Conservation (phyloP, 208 protist genomes). For the Porcisia deanei region DNA sequence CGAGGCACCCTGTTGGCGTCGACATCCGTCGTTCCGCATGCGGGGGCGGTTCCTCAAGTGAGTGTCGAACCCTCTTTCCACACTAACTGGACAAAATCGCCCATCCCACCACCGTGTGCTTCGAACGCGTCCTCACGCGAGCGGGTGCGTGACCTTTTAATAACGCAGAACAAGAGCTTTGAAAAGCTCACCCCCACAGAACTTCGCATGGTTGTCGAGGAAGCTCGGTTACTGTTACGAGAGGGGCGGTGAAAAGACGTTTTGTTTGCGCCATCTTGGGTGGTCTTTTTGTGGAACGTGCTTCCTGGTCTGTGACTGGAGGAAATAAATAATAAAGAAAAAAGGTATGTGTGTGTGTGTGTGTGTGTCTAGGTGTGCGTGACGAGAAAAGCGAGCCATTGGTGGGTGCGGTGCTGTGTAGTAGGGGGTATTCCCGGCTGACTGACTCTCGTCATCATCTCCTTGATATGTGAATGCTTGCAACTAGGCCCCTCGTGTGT, state of each 20-base stretch:
- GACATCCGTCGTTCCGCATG: background rate
- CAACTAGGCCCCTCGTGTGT: background rate
- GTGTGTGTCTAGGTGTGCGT: no score
- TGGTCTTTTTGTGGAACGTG: background rate
- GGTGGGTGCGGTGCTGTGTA: no score
- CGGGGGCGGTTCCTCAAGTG: background rate
- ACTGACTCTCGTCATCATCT: no score
- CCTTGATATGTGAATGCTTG: background rate
- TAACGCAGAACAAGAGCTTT: conserved; percentile 55
- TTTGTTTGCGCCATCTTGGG: background rate
- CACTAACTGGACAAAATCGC: background rate
- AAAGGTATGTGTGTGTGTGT: no score
- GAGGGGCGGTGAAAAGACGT: background rate
- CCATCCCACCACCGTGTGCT: background rate
- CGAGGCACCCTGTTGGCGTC: conserved; percentile 6
- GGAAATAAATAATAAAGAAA: background rate
- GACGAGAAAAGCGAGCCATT: no score
- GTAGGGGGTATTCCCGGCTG: no score
- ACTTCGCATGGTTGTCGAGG: conserved; percentile 65
- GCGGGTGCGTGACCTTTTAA: conserved; percentile 23
- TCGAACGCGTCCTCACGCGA: conserved; percentile 12
- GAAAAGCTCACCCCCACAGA: conserved; percentile 60
- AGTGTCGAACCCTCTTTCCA: background rate
- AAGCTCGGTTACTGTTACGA: conserved; percentile 39
- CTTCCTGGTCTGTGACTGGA: no score